A percentile compares a stretch with the other conserved stretches of the same genome.
These are phyloP conservation scores for Pythium rishiriense DNA, from an alignment of 352 stramenopile species.

Conservation along the genomic window DNA sequence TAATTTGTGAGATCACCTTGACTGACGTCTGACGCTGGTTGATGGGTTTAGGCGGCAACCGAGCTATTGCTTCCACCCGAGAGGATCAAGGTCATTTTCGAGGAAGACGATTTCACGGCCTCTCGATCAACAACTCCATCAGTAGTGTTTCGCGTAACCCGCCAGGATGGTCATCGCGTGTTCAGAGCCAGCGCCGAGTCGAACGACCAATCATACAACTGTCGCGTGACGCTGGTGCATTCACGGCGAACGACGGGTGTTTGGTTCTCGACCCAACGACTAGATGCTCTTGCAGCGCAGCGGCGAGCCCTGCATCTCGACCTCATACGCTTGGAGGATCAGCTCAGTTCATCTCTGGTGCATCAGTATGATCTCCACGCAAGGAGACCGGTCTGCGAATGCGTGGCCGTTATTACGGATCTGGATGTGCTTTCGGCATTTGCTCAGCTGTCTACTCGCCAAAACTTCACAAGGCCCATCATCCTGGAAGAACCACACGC, in stretches of 20 bases:
- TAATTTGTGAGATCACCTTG: too few relatives aligned
- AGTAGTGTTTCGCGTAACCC: slow-evolving; percentile 44
- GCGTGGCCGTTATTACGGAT: slow-evolving; percentile 24
- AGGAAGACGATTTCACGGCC: slow-evolving; percentile 29
- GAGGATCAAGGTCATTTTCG: slow-evolving; percentile 41
- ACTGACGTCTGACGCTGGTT: neutral
- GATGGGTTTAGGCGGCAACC: slow-evolving; percentile 27
- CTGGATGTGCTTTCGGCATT: slow-evolving; percentile 46
- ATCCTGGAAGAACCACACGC: neutral
- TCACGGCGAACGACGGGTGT: slow-evolving; percentile 44
- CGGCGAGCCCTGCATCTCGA: slow-evolving; percentile 34
- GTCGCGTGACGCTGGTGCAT: slow-evolving; percentile 32
- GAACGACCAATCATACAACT: neutral
- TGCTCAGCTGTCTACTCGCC: slow-evolving; percentile 32
- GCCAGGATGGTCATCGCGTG: slow-evolving; percentile 45
- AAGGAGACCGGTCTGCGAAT: neutral
- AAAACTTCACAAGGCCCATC: slow-evolving; percentile 31
- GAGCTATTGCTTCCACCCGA: slow-evolving; percentile 31
- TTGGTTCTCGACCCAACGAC: slow-evolving; percentile 38
- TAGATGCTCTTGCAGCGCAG: slow-evolving; percentile 37
- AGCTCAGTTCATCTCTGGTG: slow-evolving; percentile 24
- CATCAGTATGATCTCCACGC: neutral
- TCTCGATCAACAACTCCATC: neutral
- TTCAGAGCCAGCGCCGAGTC: slow-evolving; percentile 27
- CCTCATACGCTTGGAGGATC: slow-evolving; percentile 26